phyloP scores from a whole-genome alignment of 2,329 filamentous ascomycete genomes.

The Nemania bipapillata region DNA sequence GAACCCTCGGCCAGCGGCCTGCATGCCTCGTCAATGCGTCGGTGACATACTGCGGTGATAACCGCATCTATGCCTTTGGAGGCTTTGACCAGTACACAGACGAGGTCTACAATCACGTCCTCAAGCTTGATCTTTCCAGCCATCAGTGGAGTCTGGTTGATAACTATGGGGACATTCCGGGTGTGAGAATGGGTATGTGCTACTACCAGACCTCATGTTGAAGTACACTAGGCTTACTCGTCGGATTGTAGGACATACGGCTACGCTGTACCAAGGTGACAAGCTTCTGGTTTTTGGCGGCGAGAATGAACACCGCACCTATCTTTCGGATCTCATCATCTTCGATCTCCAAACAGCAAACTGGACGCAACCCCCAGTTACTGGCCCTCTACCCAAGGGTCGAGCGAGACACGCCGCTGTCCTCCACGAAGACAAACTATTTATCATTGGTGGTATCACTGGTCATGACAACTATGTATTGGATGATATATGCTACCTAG shows the following conservation, averaged over 20 bases:
- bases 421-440: conserved; percentile 94
- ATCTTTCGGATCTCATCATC: conserved; percentile 93
- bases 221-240: conserved; percentile 26
- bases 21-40: conserved; percentile 97
- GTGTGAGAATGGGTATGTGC: conserved; percentile 88
- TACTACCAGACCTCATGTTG: not conserved
- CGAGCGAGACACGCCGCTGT: conserved; percentile 93
- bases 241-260: conserved; percentile 78
- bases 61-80: conserved; percentile 97
- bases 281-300: conserved; percentile 98
- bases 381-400: conserved; percentile 85
- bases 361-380: conserved; percentile 92
- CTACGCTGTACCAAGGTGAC: conserved; percentile 90
- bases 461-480: conserved; percentile 91
- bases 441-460: conserved; percentile 94
- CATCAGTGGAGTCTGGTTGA: conserved; percentile 96
- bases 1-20: conserved; percentile 81
- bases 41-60: conserved; percentile 97
- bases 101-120: conserved; percentile 97
- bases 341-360: conserved; percentile 94
- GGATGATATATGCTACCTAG: conserved; percentile 95
- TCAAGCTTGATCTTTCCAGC: conserved; percentile 85
- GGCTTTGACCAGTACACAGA: conserved; percentile 99
- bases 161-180: conserved; percentile 98
- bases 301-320: conserved; percentile 96